A percentile compares a stretch with the other conserved stretches of the same genome.
Evolutionary conservation across 1,139 yeast genomes (phyloP).

Genomic region (Geotrichum phurueaensis): DNA sequence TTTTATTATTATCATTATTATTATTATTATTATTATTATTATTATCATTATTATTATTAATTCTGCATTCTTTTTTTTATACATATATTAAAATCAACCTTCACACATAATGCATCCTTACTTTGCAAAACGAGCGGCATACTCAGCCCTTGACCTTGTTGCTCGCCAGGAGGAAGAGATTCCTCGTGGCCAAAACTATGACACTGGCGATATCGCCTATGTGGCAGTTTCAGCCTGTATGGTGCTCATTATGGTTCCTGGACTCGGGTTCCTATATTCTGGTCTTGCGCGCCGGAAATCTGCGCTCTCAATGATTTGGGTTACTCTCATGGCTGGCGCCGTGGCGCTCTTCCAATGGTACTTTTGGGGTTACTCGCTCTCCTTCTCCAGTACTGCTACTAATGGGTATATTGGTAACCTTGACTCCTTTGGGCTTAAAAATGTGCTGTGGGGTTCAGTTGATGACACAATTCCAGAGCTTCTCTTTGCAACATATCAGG

Average conservation of each 20-base stretch:
- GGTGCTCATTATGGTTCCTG: slow-evolving; percentile 91
- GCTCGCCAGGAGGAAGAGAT: slow-evolving; percentile 1
- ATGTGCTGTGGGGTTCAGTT: slow-evolving; percentile 52
- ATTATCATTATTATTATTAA: not conserved
- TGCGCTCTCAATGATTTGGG: slow-evolving; percentile 86
- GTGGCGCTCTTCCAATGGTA: slow-evolving; percentile 92
- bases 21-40: not conserved
- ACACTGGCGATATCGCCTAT: slow-evolving; percentile 49
- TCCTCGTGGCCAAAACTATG: slow-evolving; percentile 32
- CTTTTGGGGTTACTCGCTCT: slow-evolving; percentile 94
- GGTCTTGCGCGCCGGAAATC: slow-evolving; percentile 90
- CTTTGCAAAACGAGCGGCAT: slow-evolving; percentile 5
- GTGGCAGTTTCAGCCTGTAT: slow-evolving; percentile 54
- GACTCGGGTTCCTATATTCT: slow-evolving; percentile 85
- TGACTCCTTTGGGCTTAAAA: slow-evolving; percentile 71
- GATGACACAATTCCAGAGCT: slow-evolving; percentile 65
- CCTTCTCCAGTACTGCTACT: slow-evolving; percentile 69
- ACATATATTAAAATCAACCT: not conserved
- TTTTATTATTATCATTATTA: not conserved
- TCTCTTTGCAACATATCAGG: slow-evolving; percentile 79
- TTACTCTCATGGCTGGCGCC: slow-evolving; percentile 64
- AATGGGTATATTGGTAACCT: slow-evolving; percentile 85
- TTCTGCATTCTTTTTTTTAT: not conserved
- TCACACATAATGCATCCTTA: slow-evolving; percentile 3
- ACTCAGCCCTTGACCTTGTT: not conserved